Evolutionary conservation across 2,329 filamentous ascomycete genomes (phyloP), one percentile per base, ranked within the genome.

Genomic region (Trichoderma sp.): DNA sequence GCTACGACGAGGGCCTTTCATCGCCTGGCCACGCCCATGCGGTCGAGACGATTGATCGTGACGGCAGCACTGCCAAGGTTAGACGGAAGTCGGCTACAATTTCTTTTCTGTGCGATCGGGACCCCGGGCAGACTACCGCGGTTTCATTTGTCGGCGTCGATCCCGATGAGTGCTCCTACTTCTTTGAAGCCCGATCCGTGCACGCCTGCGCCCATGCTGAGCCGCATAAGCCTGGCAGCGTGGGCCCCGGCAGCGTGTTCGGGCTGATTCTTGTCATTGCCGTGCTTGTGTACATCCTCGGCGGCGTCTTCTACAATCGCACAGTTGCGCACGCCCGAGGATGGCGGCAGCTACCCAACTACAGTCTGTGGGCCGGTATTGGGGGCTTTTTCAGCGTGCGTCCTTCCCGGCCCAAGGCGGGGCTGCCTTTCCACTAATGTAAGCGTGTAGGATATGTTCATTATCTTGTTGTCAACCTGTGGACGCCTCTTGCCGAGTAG

Each of bases 331-430:
- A 99, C 80, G 94, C 97, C 77, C 88, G 96, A 74, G 96, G 96
- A 62, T 98, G 95, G 96, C 90, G 93, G 76, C 96, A 99, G 81
- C 84, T 98, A 76, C 96, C 96, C 68, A 98, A 99, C 83, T 98
- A 96, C 84, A 90, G 89, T 76, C 88, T 98, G 76, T 99, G 96
- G 96, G 91, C 93, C 34, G 92, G 94, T 70, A 93, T 98, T 74
- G 91, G 93, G 83, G 90, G 88, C 76, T 97, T 97, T 80, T 83
- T 97, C 77, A 92, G 88, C 86, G 95, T 83, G 76, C 80, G 84
- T 81, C 74, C 82, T 70, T 73, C 76, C 75, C 76, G 74, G 69
- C 75, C 73, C 60, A 81, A 81, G 74, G 67, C 76, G 62, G 76
- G 78, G 70, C 74, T 80, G 74, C 78, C 78, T 64, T 78, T 76